Evolutionary conservation across 768 basidiomycete species (phyloP).

Genomic region (Polyporus arcularius): DNA sequence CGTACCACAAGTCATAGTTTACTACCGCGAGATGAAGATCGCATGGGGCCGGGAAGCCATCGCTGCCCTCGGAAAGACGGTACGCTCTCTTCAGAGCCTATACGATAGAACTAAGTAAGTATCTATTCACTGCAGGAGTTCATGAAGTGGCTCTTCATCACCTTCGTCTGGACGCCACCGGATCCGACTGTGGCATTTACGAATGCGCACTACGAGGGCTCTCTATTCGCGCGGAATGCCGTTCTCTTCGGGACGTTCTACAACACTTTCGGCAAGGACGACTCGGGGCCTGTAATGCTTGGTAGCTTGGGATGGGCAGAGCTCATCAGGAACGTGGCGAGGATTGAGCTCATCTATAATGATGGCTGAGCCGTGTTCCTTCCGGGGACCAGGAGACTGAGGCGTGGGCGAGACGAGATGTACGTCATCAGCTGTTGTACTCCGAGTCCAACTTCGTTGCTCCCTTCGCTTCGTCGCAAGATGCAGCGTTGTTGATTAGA

Average conservation of each 20-base stretch:
- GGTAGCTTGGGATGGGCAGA: slow-evolving; percentile 1
- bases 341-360: background rate
- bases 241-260: background rate
- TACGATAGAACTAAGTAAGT: no score
- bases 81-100: background rate
- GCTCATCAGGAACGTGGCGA: background rate
- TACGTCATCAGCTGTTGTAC: no score
- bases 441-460: no score
- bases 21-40: slow-evolving; percentile 1
- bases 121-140: background rate
- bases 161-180: background rate
- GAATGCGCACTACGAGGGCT: background rate
- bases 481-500: no score
- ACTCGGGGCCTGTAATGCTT: background rate
- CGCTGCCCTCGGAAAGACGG: background rate
- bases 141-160: slow-evolving; percentile 1
- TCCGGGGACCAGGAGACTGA: no score
- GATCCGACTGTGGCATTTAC: background rate
- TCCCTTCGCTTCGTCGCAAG: no score
- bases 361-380: background rate
- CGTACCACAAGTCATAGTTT: background rate
- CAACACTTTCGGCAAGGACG: background rate
- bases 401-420: no score
- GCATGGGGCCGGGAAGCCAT: slow-evolving; percentile 3
- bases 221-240: background rate